phyloP scores from a whole-genome alignment of 768 basidiomycete species.

The Hericium alpestre region DNA sequence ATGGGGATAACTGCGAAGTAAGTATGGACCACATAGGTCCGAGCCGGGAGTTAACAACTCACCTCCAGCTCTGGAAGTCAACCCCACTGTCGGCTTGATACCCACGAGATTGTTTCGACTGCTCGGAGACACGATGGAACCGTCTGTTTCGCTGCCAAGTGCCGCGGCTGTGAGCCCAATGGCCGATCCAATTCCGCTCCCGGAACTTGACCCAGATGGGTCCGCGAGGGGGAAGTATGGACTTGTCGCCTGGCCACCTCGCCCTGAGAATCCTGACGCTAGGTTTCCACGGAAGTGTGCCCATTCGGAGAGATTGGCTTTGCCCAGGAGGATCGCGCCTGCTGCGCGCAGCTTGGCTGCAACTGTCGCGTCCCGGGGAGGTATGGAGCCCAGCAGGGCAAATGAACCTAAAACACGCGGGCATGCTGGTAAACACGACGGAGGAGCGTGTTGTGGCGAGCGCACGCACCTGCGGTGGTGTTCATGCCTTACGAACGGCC shows the following conservation, averaged over 20 bases:
- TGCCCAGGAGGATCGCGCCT: conserved; percentile 31
- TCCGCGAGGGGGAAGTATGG: conserved; percentile 34
- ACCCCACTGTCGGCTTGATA: conserved; percentile 50
- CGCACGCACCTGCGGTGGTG: conserved; percentile 21
- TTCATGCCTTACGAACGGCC: conserved; percentile 22
- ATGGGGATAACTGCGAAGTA: conserved; percentile 41
- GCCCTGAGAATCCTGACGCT: conserved; percentile 33
- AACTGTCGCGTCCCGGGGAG: conserved; percentile 25
- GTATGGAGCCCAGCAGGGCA: conserved; percentile 24
- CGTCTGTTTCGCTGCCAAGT: conserved; percentile 39
- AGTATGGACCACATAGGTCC: not conserved
- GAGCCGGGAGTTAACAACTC: not conserved
- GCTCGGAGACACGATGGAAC: conserved; percentile 36
- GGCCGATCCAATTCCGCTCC: conserved; percentile 29
- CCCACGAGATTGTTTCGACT: conserved; percentile 46
- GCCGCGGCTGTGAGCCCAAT: conserved; percentile 34
- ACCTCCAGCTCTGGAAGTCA: conserved; percentile 53
- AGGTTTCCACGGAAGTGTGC: conserved; percentile 27
- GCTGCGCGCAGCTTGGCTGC: conserved; percentile 22
- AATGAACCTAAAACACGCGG: conserved; percentile 20
- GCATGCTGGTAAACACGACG: not conserved
- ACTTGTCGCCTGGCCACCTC: conserved; percentile 33
- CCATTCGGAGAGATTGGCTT: conserved; percentile 34
- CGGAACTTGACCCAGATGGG: conserved; percentile 33
- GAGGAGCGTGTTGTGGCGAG: too few relatives aligned